Evolutionary conservation across 176 grass and related monocot genomes (phyloP).

Genomic region (Tuctoria greenei): DNA sequence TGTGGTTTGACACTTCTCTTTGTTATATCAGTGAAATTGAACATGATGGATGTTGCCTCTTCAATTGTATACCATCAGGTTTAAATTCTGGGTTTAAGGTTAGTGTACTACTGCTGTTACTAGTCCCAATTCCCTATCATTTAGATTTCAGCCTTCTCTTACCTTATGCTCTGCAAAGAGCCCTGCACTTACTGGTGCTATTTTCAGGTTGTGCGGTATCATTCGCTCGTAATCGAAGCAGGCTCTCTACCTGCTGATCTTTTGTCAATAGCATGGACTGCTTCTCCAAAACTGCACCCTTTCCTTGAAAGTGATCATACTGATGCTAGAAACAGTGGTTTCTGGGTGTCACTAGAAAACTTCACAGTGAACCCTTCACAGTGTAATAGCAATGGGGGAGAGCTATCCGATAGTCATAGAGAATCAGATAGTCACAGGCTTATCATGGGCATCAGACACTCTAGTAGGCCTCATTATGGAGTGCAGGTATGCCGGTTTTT

Average conservation of each 20-base stretch:
- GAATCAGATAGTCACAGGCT: slow-evolving; percentile 37
- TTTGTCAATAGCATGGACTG: slow-evolving; percentile 80
- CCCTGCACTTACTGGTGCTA: background rate
- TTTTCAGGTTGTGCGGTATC: slow-evolving; percentile 86
- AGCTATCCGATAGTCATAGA: slow-evolving; percentile 20
- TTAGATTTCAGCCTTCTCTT: slow-evolving; percentile 5
- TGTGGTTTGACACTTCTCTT: background rate
- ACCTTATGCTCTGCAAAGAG: background rate
- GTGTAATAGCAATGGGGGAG: background rate
- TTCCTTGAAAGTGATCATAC: slow-evolving; percentile 55
- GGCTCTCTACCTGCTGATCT: slow-evolving; percentile 70
- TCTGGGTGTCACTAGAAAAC: slow-evolving; percentile 23
- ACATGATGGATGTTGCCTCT: slow-evolving; percentile 67
- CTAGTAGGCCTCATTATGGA: slow-evolving; percentile 80
- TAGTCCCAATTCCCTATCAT: background rate
- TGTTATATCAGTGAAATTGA: slow-evolving; percentile 77
- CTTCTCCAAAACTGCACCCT: slow-evolving; percentile 58
- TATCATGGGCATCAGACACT: slow-evolving; percentile 82
- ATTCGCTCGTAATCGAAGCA: slow-evolving; percentile 83
- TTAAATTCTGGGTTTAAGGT: slow-evolving; percentile 92
- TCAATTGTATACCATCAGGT: slow-evolving; percentile 78
- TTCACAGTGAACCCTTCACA: slow-evolving; percentile 5
- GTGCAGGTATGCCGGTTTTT: slow-evolving; percentile 68
- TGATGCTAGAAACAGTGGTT: slow-evolving; percentile 22
- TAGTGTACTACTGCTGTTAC: slow-evolving; percentile 3